Evolutionary conservation across 495 filamentous ascomycete genomes (phyloP).

Genomic region (Daldinia concentrica): DNA sequence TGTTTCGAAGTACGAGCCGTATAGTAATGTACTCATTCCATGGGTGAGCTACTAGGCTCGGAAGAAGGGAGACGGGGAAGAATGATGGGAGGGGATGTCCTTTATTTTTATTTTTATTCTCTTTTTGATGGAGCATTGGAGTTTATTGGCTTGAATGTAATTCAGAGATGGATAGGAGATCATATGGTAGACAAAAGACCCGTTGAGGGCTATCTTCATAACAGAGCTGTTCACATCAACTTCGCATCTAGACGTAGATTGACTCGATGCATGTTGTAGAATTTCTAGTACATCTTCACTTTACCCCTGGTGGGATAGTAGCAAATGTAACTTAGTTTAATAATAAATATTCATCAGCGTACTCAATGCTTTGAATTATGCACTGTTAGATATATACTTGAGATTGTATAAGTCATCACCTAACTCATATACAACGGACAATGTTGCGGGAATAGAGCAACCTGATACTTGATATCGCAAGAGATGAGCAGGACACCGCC

Average conservation of each 20-base stretch:
- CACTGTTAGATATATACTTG: not conserved
- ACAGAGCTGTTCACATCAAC: slow-evolving; percentile 17
- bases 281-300: not conserved
- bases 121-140: slow-evolving; percentile 27
- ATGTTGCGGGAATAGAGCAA: not conserved
- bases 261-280: not conserved
- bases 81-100: not conserved
- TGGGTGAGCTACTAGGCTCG: slow-evolving; percentile 7
- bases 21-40: slow-evolving; percentile 6
- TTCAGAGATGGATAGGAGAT: slow-evolving; percentile 14
- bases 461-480: not conserved
- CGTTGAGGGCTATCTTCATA: slow-evolving; percentile 21
- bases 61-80: slow-evolving; percentile 1
- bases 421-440: not conserved
- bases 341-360: not conserved
- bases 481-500: not conserved
- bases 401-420: not conserved
- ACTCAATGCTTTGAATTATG: not conserved
- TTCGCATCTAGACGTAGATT: not conserved
- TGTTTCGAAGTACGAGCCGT: not conserved
- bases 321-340: not conserved
- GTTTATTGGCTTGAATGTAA: slow-evolving; percentile 23
- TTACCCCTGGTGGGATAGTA: not conserved
- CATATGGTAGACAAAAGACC: slow-evolving; percentile 32
- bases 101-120: slow-evolving; percentile 3